A percentile compares a stretch with the other conserved stretches of the same genome.
Conservation (phyloP, 768 basidiomycete genomes). For the Daedaleopsis nitida region DNA sequence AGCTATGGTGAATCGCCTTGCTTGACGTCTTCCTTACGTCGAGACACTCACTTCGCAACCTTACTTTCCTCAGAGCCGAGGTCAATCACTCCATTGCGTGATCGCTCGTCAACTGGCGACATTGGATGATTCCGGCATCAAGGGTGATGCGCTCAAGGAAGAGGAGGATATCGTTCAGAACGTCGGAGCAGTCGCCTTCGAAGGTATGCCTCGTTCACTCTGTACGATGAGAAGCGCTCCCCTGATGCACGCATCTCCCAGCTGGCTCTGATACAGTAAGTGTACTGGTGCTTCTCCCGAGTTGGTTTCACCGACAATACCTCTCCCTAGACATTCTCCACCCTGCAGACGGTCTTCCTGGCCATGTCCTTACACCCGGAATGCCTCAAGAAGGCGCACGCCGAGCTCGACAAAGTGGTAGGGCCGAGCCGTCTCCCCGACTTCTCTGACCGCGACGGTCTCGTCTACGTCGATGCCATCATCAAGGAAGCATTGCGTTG, state of each 20-base stretch:
- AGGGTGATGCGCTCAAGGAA: not conserved
- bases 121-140: not conserved
- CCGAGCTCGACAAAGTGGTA: slow-evolving; percentile 28
- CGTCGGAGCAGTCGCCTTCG: slow-evolving; percentile 18
- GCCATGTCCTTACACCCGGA: no score
- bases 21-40: no score
- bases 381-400: slow-evolving; percentile 25
- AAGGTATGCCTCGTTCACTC: slow-evolving; percentile 4
- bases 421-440: slow-evolving; percentile 24
- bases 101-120: no score
- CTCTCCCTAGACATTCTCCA: not conserved
- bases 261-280: slow-evolving; percentile 7
- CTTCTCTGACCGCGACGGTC: slow-evolving; percentile 12
- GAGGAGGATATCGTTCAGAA: slow-evolving; percentile 24
- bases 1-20: not conserved
- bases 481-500: slow-evolving; percentile 24
- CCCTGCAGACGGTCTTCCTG: slow-evolving; percentile 12
- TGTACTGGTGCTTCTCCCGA: not conserved
- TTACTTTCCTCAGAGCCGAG: no score
- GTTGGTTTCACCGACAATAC: not conserved
- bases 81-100: no score
- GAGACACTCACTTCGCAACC: no score
- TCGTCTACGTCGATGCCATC: slow-evolving; percentile 28
- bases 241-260: not conserved
- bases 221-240: no score